Evolutionary conservation across 768 basidiomycete genomes (phyloP), one percentile per base, ranked within the genome.

Genomic region (Leccinellum albellum): DNA sequence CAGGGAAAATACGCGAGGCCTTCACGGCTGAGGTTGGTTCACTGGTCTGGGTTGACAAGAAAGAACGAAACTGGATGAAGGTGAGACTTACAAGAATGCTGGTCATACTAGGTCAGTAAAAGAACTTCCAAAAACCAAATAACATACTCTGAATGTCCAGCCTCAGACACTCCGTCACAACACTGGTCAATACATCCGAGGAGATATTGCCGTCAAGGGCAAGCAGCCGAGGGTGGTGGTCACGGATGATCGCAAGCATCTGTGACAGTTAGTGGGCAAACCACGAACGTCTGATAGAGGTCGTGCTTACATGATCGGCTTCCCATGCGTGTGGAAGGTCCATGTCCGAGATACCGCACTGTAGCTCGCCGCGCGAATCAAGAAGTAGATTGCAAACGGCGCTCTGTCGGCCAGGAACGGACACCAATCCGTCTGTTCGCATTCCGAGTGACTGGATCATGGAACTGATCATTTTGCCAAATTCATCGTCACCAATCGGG

Each of bases 1-100:
- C 85, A 0, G 85, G 80, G 6, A 97, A 67, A 57, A 98, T 84
- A 3, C 78, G 75, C 2, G 77, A 75, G 0, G 90, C 86, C 74
- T 98, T 98, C 46, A 80, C 73, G n/a, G 88, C 79, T 0, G 94
- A 97, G 1, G 97, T 98, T 1, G 97, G 96, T 72, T 99, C 97
- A 70, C 90, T 91, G 60, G n/a, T 58, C 52, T 50, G 26, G 21
- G 33, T 62, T 33, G 57, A 65, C 50, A 55, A 52, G 46, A 20
- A 35, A 31, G 7, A 26, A 33, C 6, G 28, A 46, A 45, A 48
- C 32, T 8, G 24, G 23, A 42, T 24, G 57, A 51, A 35, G 15
- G 3, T 3, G 1, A 5, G 31, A 75, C 86, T 63, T 67, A 90
- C 89, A 91, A 94, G 68, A 95, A 87, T 14, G 83, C 91, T 93